Evolutionary conservation across 306 rosid species (phyloP).

Genomic region (Prunus campanulata): DNA sequence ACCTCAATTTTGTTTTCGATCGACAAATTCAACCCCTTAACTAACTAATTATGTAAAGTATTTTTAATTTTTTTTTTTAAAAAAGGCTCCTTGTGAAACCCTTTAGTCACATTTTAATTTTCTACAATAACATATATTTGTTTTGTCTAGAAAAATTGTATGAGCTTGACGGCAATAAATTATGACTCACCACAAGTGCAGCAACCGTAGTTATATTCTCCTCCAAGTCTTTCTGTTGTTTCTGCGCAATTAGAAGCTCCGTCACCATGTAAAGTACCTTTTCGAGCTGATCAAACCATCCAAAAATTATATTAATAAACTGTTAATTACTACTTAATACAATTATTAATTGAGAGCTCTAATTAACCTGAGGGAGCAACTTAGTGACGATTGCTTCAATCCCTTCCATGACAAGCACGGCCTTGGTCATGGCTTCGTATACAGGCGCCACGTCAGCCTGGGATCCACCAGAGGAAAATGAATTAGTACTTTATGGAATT

Average conservation of each 20-base stretch:
- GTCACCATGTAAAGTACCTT: constrained; percentile 55
- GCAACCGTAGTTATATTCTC: constrained; percentile 25
- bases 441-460: constrained; percentile 49
- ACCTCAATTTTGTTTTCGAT: too few species aligned
- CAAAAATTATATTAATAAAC: not conserved
- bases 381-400: constrained; percentile 32
- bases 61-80: too few species aligned
- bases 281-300: constrained; percentile 47
- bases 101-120: too few species aligned
- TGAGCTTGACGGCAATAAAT: not conserved
- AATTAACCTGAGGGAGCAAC: constrained; percentile 48
- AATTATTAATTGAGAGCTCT: not conserved
- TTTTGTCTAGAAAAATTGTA: not conserved
- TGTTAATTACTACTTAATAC: not conserved
- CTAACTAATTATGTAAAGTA: too few species aligned
- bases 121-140: too few species aligned
- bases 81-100: too few species aligned
- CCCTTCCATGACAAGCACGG: constrained; percentile 44
- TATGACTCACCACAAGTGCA: constrained; percentile 45
- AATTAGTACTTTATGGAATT: constrained; percentile 30
- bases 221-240: constrained; percentile 46
- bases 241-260: constrained; percentile 47
- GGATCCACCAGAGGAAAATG: not conserved
- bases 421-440: constrained; percentile 45
- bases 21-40: too few species aligned